phyloP scores from a whole-genome alignment of 306 rosid species.

The Ormosia emarginata region DNA sequence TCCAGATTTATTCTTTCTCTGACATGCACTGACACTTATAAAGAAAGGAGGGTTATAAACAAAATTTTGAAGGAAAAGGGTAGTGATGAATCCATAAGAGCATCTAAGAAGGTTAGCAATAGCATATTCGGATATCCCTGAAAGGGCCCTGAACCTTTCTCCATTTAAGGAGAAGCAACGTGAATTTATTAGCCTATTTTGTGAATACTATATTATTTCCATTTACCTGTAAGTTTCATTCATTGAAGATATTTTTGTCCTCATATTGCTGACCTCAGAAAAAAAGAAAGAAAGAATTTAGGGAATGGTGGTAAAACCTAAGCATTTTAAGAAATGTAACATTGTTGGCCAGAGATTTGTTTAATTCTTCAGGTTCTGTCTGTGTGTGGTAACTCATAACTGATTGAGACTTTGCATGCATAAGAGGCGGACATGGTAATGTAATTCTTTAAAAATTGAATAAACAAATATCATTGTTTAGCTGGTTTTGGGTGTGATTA shows the following conservation, averaged over 20 bases:
- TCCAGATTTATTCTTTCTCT: background rate
- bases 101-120: background rate
- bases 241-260: constrained; percentile 17
- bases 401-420: background rate
- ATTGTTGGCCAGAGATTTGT: background rate
- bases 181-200: constrained; percentile 15
- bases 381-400: background rate
- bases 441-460: background rate
- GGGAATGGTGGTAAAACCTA: constrained; percentile 1
- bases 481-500: background rate
- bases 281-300: background rate
- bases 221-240: background rate
- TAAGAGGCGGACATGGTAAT: background rate
- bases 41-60: background rate
- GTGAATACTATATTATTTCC: constrained; percentile 23
- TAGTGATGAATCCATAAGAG: constrained; percentile 35
- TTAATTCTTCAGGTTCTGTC: background rate
- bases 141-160: constrained; percentile 24
- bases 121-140: constrained; percentile 51
- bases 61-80: constrained; percentile 7
- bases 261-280: background rate
- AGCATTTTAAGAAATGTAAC: background rate
- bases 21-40: constrained; percentile 1
- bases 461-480: background rate
- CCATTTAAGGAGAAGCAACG: constrained; percentile 3